phyloP scores from a whole-genome alignment of 2,329 filamentous ascomycete species.

The Colletotrichum costaricense region DNA sequence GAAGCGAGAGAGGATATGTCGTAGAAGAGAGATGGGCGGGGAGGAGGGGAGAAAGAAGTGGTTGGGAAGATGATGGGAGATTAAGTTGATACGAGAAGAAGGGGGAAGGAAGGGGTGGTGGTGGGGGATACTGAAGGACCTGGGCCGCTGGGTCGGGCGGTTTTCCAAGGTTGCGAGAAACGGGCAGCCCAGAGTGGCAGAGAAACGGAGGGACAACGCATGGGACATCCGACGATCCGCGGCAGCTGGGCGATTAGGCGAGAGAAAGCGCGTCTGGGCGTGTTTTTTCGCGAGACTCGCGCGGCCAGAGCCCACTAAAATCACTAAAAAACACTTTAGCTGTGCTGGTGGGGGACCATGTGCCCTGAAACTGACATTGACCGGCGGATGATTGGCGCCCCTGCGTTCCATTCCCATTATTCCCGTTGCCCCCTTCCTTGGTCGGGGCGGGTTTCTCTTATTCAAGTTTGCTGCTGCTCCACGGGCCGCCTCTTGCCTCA shows the following conservation, averaged over 20 bases:
- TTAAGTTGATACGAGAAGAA: conserved; percentile 10
- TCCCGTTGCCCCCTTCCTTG: background rate
- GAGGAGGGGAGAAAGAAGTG: background rate
- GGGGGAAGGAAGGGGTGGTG: conserved; percentile 1
- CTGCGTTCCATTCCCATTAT: background rate
- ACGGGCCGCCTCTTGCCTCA: background rate
- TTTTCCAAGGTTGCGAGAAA: conserved; percentile 6
- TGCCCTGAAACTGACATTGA: conserved; percentile 29
- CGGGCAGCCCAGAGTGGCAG: too few relatives aligned
- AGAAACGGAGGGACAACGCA: background rate
- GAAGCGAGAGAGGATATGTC: conserved; percentile 18
- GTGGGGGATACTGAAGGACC: background rate
- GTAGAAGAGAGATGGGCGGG: background rate
- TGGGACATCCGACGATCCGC: conserved; percentile 22
- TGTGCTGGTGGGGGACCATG: background rate
- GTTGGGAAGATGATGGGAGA: conserved; percentile 13
- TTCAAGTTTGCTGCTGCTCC: background rate
- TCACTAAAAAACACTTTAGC: conserved; percentile 10
- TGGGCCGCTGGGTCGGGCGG: conserved; percentile 8
- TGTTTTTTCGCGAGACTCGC: conserved; percentile 34
- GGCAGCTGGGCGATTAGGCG: background rate
- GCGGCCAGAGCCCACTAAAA: conserved; percentile 12
- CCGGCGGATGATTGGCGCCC: conserved; percentile 19
- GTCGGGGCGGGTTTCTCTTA: background rate
- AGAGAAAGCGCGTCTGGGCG: conserved; percentile 24